Evolutionary conservation across 352 stramenopile genomes (phyloP).

Genomic region (Peronosclerospora sorghi): DNA sequence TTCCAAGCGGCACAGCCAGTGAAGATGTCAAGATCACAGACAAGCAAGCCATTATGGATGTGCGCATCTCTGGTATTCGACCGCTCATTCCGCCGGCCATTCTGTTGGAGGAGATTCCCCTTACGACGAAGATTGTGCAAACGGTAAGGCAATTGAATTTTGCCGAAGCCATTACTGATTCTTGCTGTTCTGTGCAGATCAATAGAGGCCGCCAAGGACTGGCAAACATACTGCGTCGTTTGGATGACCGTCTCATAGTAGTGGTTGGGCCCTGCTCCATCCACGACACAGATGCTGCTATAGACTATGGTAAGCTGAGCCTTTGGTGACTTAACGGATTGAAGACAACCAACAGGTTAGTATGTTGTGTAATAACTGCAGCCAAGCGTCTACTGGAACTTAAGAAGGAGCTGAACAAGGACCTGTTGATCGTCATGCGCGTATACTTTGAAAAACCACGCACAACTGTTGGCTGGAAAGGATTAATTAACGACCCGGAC

Average conservation of each 20-base stretch:
- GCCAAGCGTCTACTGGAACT: constrained; percentile 54
- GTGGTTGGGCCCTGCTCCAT: constrained; percentile 85
- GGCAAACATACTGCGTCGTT: constrained; percentile 61
- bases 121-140: constrained; percentile 64
- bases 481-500: constrained; percentile 86
- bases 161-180: neutral
- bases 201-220: constrained; percentile 62
- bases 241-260: constrained; percentile 78
- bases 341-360: neutral
- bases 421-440: constrained; percentile 85
- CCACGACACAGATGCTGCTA: constrained; percentile 77
- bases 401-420: constrained; percentile 63
- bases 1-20: constrained; percentile 50
- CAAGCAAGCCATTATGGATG: constrained; percentile 79
- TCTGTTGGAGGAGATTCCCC: constrained; percentile 75
- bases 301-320: constrained; percentile 58
- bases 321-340: neutral
- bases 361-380: constrained; percentile 6
- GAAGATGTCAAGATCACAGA: constrained; percentile 80
- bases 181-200: constrained; percentile 21
- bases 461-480: constrained; percentile 86
- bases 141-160: constrained; percentile 20
- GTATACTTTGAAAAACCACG: constrained; percentile 88
- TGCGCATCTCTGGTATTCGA: constrained; percentile 78
- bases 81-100: constrained; percentile 81